A percentile compares a stretch with the other conserved stretches of the same genome.
Conservation (phyloP, 768 basidiomycete species). For the Trametes coccinea region DNA sequence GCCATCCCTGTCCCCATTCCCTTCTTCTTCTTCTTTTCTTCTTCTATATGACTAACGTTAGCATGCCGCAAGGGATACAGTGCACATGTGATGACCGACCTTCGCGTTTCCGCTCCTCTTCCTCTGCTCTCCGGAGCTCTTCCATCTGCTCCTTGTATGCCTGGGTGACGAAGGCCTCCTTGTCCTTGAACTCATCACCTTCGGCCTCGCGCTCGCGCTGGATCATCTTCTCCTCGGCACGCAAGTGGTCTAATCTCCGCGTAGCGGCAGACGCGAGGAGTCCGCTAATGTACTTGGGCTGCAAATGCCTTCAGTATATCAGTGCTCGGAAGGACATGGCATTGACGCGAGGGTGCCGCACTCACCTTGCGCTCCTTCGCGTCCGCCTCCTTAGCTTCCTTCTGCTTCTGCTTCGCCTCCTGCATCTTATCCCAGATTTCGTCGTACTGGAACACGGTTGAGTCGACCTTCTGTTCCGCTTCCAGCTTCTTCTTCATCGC, state of each 20-base stretch:
- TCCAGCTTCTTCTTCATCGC: constrained; percentile 73
- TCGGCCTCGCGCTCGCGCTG: constrained; percentile 90
- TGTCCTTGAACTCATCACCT: constrained; percentile 91
- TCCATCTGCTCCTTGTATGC: constrained; percentile 97
- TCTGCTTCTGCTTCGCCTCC: constrained; percentile 72
- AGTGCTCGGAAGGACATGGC: constrained; percentile 14
- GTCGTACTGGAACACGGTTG: constrained; percentile 91
- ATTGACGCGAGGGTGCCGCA: constrained; percentile 7
- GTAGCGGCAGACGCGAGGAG: constrained; percentile 83
- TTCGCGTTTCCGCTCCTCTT: constrained; percentile 87
- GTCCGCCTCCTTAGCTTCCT: constrained; percentile 76
- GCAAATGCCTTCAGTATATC: constrained; percentile 21
- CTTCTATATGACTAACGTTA: constrained; percentile 34
- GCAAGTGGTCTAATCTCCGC: constrained; percentile 80
- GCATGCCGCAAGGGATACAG: background rate
- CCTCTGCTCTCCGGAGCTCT: constrained; percentile 86
- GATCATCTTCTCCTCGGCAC: constrained; percentile 98
- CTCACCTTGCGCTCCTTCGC: constrained; percentile 75
- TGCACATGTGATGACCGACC: constrained; percentile 50
- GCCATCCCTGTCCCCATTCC: constrained; percentile 71
- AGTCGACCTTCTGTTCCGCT: constrained; percentile 75
- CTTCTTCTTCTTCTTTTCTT: constrained; percentile 61
- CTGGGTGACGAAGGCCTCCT: constrained; percentile 96
- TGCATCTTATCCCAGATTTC: constrained; percentile 97
- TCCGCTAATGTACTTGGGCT: constrained; percentile 93